Conservation (phyloP, 306 rosid species). For the Vigna angularis region DNA sequence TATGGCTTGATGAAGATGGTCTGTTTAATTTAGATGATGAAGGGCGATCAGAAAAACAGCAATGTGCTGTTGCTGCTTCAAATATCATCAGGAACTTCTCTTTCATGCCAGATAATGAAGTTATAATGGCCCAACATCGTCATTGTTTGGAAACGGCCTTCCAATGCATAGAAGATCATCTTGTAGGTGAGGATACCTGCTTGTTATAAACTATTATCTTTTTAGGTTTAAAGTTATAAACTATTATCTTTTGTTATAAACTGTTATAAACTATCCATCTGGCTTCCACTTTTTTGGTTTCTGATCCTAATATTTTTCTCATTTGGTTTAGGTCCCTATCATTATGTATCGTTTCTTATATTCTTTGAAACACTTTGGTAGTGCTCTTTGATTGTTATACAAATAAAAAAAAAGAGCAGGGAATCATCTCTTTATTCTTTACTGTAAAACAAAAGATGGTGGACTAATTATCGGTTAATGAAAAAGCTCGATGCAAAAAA, state of each 20-base stretch:
- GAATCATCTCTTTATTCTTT: too few species aligned
- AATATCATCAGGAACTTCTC: slow-evolving; percentile 94
- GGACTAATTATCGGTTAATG: too few species aligned
- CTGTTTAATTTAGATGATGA: slow-evolving; percentile 90
- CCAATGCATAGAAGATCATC: slow-evolving; percentile 87
- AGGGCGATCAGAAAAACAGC: slow-evolving; percentile 92
- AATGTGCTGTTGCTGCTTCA: slow-evolving; percentile 93
- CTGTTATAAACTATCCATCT: neutral
- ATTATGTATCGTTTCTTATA: neutral
- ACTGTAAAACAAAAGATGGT: too few species aligned
- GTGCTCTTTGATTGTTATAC: too few species aligned
- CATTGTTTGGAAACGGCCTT: slow-evolving; percentile 92
- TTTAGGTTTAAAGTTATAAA: slow-evolving; percentile 6
- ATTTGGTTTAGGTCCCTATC: neutral
- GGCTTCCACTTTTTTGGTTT: neutral
- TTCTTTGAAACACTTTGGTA: neutral
- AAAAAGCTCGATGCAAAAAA: too few species aligned
- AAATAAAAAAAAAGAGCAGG: too few species aligned
- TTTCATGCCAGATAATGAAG: slow-evolving; percentile 98
- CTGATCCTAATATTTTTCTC: neutral
- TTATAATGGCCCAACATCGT: slow-evolving; percentile 91
- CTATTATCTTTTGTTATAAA: slow-evolving; percentile 23
- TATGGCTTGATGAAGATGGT: slow-evolving; percentile 93
- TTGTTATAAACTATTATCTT: slow-evolving; percentile 14
- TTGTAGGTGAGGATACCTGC: slow-evolving; percentile 58